Percentiles rank a stretch among this genome's conserved stretches.
Evolutionary conservation across 441 rosid species (phyloP).

Genomic region (Gossypium schwendimanii): DNA sequence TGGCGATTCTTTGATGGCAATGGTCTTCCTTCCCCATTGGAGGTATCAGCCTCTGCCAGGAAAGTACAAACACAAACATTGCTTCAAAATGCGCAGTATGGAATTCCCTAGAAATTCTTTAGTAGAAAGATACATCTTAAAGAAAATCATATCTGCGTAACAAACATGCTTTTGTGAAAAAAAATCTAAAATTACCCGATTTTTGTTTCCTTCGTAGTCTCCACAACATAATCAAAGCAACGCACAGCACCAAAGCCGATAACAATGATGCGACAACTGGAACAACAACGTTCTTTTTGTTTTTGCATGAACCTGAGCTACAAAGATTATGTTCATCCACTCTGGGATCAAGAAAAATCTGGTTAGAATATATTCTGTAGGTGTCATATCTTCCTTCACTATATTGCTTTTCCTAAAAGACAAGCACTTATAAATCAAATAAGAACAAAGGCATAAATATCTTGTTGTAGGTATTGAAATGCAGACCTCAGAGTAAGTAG

Average conservation of each 20-base stretch:
- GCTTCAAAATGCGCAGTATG: neutral
- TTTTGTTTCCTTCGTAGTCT: conserved; percentile 24
- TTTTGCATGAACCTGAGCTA: conserved; percentile 31
- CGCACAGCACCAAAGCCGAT: conserved; percentile 20
- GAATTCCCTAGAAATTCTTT: neutral
- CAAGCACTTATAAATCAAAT: neutral
- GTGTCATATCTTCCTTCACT: neutral
- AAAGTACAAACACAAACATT: neutral
- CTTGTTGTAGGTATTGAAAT: neutral
- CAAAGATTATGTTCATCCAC: conserved; percentile 44
- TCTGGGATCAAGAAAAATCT: conserved; percentile 25
- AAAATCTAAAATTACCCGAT: conserved; percentile 14
- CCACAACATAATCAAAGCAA: conserved; percentile 25
- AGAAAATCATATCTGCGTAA: neutral
- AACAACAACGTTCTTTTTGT: conserved; percentile 22
- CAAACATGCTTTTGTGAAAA: conserved; percentile 4
- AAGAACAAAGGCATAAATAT: neutral
- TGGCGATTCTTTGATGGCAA: conserved; percentile 20
- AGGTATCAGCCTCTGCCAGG: neutral
- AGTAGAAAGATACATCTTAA: neutral
- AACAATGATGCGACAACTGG: conserved; percentile 31
- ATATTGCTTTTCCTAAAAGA: neutral
- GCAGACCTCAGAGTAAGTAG: conserved; percentile 31
- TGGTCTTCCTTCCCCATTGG: conserved; percentile 8
- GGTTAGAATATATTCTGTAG: neutral